These are phyloP conservation scores for Chytriomyces sp. DNA, from an alignment of 192 early-diverging fungal genomes.

Conservation along the genomic window DNA sequence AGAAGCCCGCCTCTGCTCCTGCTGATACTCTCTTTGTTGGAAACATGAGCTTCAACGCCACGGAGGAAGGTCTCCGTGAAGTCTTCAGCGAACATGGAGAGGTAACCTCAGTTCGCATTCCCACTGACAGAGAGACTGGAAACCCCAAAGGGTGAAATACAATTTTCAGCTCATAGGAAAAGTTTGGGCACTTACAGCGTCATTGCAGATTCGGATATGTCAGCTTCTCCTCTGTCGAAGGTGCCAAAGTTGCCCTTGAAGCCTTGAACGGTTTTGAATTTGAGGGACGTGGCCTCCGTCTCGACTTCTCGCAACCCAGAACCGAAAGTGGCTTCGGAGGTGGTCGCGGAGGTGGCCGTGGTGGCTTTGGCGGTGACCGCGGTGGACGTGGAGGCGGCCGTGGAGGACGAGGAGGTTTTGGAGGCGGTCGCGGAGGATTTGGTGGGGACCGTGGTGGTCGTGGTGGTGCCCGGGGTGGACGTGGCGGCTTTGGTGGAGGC, in stretches of 20 bases:
- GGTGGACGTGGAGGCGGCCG: slow-evolving; percentile 51
- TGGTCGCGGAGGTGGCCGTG: slow-evolving; percentile 45
- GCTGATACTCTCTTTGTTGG: slow-evolving; percentile 81
- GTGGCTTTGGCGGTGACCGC: slow-evolving; percentile 51
- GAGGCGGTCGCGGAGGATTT: slow-evolving; percentile 55
- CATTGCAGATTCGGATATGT: slow-evolving; percentile 50
- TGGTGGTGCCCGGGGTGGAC: slow-evolving; percentile 52
- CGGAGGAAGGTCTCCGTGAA: slow-evolving; percentile 65
- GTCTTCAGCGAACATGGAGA: slow-evolving; percentile 62
- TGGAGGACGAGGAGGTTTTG: slow-evolving; percentile 41
- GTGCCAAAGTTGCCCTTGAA: slow-evolving; percentile 60
- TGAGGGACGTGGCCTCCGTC: slow-evolving; percentile 79
- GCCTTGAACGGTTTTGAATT: slow-evolving; percentile 76
- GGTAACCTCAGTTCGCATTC: slow-evolving; percentile 64
- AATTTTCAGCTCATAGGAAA: background rate
- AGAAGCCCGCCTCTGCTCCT: slow-evolving; percentile 58
- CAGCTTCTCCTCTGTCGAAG: slow-evolving; percentile 47
- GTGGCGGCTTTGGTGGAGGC: slow-evolving; percentile 44
- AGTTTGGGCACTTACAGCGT: background rate
- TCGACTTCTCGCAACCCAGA: slow-evolving; percentile 74
- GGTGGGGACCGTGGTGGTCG: slow-evolving; percentile 51
- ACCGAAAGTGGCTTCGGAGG: slow-evolving; percentile 43
- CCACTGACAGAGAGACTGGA: slow-evolving; percentile 74
- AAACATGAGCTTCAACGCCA: slow-evolving; percentile 71
- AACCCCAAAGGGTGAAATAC: slow-evolving; percentile 64